These are phyloP conservation scores for Metarhizium robertsii DNA, from an alignment of 2,329 filamentous ascomycete species.

Conservation along the genomic window DNA sequence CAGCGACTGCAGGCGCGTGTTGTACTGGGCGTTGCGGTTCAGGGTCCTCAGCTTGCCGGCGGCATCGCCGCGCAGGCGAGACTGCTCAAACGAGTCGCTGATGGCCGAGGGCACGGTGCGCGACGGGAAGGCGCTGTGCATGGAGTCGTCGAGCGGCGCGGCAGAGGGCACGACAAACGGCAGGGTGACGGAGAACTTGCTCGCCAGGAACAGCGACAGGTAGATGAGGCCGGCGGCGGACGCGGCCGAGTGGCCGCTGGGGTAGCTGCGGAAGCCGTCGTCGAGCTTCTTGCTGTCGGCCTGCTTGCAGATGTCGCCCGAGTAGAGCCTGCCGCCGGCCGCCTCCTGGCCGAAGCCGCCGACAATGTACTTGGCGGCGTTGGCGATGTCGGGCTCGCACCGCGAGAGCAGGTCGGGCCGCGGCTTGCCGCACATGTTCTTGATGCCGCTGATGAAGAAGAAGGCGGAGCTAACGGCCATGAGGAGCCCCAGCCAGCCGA, in stretches of 20 bases:
- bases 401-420: slow-evolving; percentile 76
- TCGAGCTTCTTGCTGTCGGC: slow-evolving; percentile 51
- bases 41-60: slow-evolving; percentile 16
- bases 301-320: slow-evolving; percentile 66
- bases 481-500: slow-evolving; percentile 72
- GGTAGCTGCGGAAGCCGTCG: slow-evolving; percentile 78
- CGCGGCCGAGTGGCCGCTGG: slow-evolving; percentile 47
- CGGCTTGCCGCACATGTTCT: slow-evolving; percentile 61
- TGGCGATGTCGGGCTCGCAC: slow-evolving; percentile 64
- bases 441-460: slow-evolving; percentile 78
- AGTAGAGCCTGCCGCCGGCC: slow-evolving; percentile 58
- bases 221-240: slow-evolving; percentile 76
- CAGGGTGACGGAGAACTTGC: slow-evolving; percentile 67
- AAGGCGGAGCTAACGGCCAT: slow-evolving; percentile 64
- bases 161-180: slow-evolving; percentile 52
- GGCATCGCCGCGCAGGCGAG: slow-evolving; percentile 12
- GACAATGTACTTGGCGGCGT: slow-evolving; percentile 51
- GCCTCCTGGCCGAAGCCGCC: slow-evolving; percentile 45
- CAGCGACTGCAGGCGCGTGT: slow-evolving; percentile 24
- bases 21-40: slow-evolving; percentile 15
- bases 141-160: slow-evolving; percentile 31
- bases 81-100: slow-evolving; percentile 30
- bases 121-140: slow-evolving; percentile 65
- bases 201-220: slow-evolving; percentile 76
- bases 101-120: slow-evolving; percentile 40